Percentiles rank a stretch among this genome's conserved stretches.
phyloP scores from a whole-genome alignment of 441 rosid species.

The Daphne laureola region DNA sequence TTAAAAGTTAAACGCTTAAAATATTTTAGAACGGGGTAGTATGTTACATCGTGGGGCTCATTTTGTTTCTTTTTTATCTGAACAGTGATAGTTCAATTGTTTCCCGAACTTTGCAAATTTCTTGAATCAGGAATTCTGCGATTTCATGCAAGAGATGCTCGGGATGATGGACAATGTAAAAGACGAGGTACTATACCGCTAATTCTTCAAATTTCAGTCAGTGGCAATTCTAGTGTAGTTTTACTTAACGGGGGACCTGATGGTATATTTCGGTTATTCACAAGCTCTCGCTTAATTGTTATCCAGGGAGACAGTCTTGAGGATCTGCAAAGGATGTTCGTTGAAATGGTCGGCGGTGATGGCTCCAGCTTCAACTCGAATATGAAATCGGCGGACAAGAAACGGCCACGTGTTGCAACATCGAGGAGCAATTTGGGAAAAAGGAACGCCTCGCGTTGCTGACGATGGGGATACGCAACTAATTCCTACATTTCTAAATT shows the following conservation, averaged over 20 bases:
- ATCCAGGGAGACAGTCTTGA: slow-evolving; percentile 47
- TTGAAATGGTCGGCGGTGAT: slow-evolving; percentile 57
- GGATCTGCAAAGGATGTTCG: slow-evolving; percentile 61
- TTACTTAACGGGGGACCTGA: neutral
- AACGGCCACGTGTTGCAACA: slow-evolving; percentile 35
- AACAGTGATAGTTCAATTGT: too few relatives aligned
- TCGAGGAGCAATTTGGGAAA: slow-evolving; percentile 34
- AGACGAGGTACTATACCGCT: slow-evolving; percentile 37
- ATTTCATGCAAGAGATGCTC: slow-evolving; percentile 69
- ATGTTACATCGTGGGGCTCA: too few relatives aligned
- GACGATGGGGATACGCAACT: slow-evolving; percentile 9
- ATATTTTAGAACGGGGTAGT: too few relatives aligned
- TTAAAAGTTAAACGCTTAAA: too few relatives aligned
- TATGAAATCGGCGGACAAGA: slow-evolving; percentile 21
- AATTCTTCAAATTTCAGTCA: neutral
- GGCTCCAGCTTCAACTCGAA: slow-evolving; percentile 19
- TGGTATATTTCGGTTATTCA: neutral
- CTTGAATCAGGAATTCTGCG: slow-evolving; percentile 47
- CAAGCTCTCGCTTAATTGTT: neutral
- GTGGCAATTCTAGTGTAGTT: too few relatives aligned
- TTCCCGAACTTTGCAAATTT: neutral
- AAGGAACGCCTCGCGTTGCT: slow-evolving; percentile 25
- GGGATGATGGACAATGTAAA: slow-evolving; percentile 63
- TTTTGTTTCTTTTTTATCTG: too few relatives aligned
- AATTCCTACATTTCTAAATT: too few relatives aligned